Percentiles rank a stretch among this genome's conserved stretches.
Evolutionary conservation across 1,139 yeast species (phyloP).

Genomic region (Diutina sp.): DNA sequence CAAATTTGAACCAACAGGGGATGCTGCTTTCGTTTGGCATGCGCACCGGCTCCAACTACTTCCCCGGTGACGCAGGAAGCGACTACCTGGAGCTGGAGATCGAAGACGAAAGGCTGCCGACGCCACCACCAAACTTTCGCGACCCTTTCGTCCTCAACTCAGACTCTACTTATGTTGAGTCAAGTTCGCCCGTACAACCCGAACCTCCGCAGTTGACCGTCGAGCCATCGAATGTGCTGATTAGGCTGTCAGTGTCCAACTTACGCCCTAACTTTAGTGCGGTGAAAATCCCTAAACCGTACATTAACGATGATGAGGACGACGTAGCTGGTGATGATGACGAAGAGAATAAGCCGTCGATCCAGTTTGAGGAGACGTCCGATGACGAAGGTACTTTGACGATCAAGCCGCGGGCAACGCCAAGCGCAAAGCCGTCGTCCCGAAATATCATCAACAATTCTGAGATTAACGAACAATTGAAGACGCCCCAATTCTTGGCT

Average conservation of each 20-base stretch:
- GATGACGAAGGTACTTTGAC: slow-evolving; percentile 6
- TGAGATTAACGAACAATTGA: slow-evolving; percentile 23
- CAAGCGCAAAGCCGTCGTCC: slow-evolving; percentile 11
- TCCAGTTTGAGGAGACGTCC: slow-evolving; percentile 14
- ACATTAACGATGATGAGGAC: slow-evolving; percentile 46
- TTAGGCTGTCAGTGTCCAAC: slow-evolving; percentile 21
- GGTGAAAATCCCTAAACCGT: slow-evolving; percentile 51
- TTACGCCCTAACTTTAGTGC: slow-evolving; percentile 66
- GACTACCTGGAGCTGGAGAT: background rate
- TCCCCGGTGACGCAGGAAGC: background rate
- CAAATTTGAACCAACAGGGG: slow-evolving; percentile 60
- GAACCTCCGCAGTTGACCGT: background rate
- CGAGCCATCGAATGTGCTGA: slow-evolving; percentile 10
- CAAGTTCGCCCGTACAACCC: background rate
- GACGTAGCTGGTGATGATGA: slow-evolving; percentile 9
- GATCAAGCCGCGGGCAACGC: background rate
- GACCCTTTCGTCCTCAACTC: background rate
- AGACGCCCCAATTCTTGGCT: slow-evolving; percentile 23
- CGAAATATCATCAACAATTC: slow-evolving; percentile 25
- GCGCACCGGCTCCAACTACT: slow-evolving; percentile 8
- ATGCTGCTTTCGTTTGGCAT: slow-evolving; percentile 53
- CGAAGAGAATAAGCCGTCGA: slow-evolving; percentile 13
- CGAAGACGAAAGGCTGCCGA: background rate
- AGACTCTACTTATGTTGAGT: background rate
- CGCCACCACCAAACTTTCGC: background rate